Evolutionary conservation across 148 eudicot genomes (phyloP), one percentile per base, ranked within the genome.

Genomic region (Fagopyrum homotropicum): DNA sequence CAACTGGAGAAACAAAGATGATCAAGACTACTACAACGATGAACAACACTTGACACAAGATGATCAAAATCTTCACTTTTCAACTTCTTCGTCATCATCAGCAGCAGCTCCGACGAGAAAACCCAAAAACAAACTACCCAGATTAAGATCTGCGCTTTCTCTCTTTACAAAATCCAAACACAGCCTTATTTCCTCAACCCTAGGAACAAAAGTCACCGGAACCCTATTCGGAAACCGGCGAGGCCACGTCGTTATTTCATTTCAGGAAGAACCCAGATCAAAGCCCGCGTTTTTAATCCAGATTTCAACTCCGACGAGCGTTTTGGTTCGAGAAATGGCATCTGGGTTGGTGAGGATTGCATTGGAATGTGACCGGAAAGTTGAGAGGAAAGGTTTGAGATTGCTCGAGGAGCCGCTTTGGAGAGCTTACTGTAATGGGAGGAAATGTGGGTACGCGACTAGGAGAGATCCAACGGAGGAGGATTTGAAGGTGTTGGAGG

Each of bases 341-440:
- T 89, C 90, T 0, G 93, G 93, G 59, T 43, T 87, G 61, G 90
- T 85, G 4, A 78, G 93, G 16, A 84, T 89, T 2, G 93, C 93
- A 14, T 59, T 89, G 55, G 93, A 89, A 61, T 83, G 90, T 26
- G 93, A 87, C 30, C 83, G 80, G 81, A 83, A 75, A 59, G 26
- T 6, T 29, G 80, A 85, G 77, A 86, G 81, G 72, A 85, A 84
- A 47, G 81, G 78, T 11, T 44, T 47, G n/a, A 88, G 78, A 68
- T 75, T 95, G 30, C 80, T 89, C 0, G 96, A 92, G 15, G 98
- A 94, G 91, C 93, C 89, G 6, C 75, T 86, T 15, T 94, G 98
- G 98, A 91, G 97, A 79, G 89, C 96, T 16, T 90, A 88, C 69
- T 94, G 98, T 69, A 94, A 94, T 66, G 98, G 98, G 1, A 94